Conservation (phyloP, 2,329 filamentous ascomycete species). For the Aspergillus pseudonomiae region DNA sequence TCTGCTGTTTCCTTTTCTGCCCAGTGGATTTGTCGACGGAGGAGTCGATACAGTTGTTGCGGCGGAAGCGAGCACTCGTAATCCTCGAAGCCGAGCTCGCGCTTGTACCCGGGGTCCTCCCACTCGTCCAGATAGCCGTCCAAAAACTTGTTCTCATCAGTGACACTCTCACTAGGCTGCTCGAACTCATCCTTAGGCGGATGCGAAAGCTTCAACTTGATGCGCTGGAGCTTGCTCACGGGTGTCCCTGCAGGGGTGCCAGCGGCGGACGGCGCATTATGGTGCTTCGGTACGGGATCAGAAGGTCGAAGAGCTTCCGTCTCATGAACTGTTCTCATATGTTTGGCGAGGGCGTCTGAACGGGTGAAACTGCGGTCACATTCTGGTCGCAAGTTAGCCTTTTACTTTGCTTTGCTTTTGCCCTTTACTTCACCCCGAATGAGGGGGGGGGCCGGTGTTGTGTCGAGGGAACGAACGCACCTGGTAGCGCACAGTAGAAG, state of each 20-base stretch:
- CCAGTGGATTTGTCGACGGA: slow-evolving; percentile 53
- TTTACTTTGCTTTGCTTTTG: background rate
- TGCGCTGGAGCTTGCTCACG: slow-evolving; percentile 41
- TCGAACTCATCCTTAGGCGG: slow-evolving; percentile 35
- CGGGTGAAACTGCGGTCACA: slow-evolving; percentile 96
- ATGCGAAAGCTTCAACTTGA: slow-evolving; percentile 46
- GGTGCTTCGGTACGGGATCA: slow-evolving; percentile 47
- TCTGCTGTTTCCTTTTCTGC: slow-evolving; percentile 46
- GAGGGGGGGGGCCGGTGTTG: background rate
- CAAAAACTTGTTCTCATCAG: slow-evolving; percentile 22
- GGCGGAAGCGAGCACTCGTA: slow-evolving; percentile 47
- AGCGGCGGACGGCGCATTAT: slow-evolving; percentile 33
- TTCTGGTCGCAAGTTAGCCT: slow-evolving; percentile 58
- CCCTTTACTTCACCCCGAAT: background rate
- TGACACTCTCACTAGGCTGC: slow-evolving; percentile 31
- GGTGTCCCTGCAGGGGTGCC: slow-evolving; percentile 33
- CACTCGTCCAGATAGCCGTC: slow-evolving; percentile 40
- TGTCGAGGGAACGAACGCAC: slow-evolving; percentile 54
- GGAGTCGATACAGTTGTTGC: slow-evolving; percentile 47
- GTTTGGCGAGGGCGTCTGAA: slow-evolving; percentile 93
- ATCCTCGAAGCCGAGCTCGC: slow-evolving; percentile 47
- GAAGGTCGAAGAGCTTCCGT: slow-evolving; percentile 85
- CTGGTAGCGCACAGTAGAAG: slow-evolving; percentile 93
- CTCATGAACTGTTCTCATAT: slow-evolving; percentile 98
- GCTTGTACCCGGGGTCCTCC: slow-evolving; percentile 41